Evolutionary conservation across 345 rosid genomes (phyloP).

Genomic region (Boechera retrofracta): DNA sequence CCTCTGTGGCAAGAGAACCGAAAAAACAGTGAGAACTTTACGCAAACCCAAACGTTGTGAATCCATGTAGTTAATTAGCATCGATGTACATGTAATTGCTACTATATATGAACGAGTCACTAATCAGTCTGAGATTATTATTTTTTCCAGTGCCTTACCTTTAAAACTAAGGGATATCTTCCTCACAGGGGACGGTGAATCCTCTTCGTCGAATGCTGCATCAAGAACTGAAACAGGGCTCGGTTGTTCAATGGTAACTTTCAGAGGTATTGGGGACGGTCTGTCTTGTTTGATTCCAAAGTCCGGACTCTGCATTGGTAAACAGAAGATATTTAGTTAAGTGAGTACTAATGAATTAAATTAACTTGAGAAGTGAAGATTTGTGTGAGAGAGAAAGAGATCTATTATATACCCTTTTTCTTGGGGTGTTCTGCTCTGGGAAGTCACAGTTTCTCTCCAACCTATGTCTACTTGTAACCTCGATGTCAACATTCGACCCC

Average conservation of each 20-base stretch:
- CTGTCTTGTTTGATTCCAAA: constrained; percentile 49
- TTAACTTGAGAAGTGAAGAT: constrained; percentile 28
- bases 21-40: constrained; percentile 23
- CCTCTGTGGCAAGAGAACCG: constrained; percentile 52
- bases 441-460: constrained; percentile 45
- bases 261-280: constrained; percentile 39
- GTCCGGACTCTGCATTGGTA: constrained; percentile 54
- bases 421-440: constrained; percentile 46
- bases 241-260: constrained; percentile 70
- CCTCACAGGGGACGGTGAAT: constrained; percentile 80
- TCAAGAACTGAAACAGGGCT: constrained; percentile 95
- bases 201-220: constrained; percentile 73
- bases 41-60: constrained; percentile 17
- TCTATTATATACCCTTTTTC: constrained; percentile 49
- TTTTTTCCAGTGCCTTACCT: constrained; percentile 56
- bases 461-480: constrained; percentile 65
- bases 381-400: constrained; percentile 11
- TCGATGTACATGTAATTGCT: not conserved
- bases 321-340: constrained; percentile 35
- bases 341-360: constrained; percentile 22
- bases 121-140: not conserved
- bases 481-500: constrained; percentile 57
- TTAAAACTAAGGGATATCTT: constrained; percentile 61
- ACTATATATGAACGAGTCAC: not conserved
- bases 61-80: constrained; percentile 1